Evolutionary conservation across 495 filamentous ascomycete genomes (phyloP), one percentile per base, ranked within the genome.

Genomic region (Trichoderma gamsii): DNA sequence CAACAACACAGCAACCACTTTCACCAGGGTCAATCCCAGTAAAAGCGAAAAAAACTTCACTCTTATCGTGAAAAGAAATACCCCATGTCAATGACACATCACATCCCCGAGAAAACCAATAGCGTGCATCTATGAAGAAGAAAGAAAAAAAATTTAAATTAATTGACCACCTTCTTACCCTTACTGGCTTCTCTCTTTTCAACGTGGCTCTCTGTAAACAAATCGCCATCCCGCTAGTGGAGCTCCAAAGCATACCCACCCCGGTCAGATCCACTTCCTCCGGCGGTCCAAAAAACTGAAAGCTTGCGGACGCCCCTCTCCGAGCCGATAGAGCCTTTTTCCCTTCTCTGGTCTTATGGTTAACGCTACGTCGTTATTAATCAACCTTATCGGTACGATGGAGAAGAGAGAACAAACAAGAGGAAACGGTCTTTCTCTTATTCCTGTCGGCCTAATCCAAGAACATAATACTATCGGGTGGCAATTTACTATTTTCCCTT

Each of bases 281-380:
- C n/a, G 13, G 13, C 49, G 49, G 49, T 15, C 15, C 29, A 29
- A 29, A 29, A 29, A 29, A 29, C 29, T 29, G 29, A 29, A 29
- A 29, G 29, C 4, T 29, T 29, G 29, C 29, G 29, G 29, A 29
- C 29, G 29, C 29, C 49, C 49, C 49, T 52, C 49, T 21, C 49
- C 49, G 49, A 52, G n/a, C n/a, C 49, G 49, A 21, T 52, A 13
- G 49, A 52, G 49, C 49, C 49, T 52, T 52, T 52, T 52, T 18
- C 6, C 49, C 49, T 52, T 21, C 18, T 52, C 64, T 12, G 27
- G 64, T 65, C 64, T 18, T 5, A 7, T 44, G 6, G 2, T n/a
- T 64, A 18, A 44, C 11, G 11, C 41, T 12, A n/a, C n/a, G n/a
- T n/a, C 11, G 15, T 44, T 12, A 11, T 2, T 1, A 7, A 16